Evolutionary conservation across 345 rosid genomes (phyloP).

Genomic region (Eucalyptus caleyi): DNA sequence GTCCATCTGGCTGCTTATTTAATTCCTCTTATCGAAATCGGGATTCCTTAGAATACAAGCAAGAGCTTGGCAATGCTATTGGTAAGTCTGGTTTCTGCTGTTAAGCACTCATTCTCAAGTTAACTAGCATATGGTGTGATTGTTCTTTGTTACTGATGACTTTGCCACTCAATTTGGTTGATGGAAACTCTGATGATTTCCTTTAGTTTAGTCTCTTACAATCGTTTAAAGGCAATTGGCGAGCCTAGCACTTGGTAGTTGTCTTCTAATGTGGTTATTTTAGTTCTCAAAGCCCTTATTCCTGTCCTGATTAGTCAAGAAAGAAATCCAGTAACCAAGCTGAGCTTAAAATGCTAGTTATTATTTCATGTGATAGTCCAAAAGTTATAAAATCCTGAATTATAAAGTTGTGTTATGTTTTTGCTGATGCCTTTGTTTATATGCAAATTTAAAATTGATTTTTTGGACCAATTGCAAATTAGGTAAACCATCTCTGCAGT

Average conservation of each 20-base stretch:
- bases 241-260: background rate
- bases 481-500: background rate
- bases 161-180: background rate
- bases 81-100: slow-evolving; percentile 31
- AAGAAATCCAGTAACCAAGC: background rate
- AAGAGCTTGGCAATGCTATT: slow-evolving; percentile 94
- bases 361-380: background rate
- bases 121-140: background rate
- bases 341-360: background rate
- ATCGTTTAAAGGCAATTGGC: background rate
- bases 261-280: background rate
- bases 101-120: background rate
- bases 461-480: background rate
- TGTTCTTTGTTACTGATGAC: background rate
- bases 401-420: background rate
- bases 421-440: background rate
- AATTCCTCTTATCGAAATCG: slow-evolving; percentile 82
- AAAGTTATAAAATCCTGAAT: background rate
- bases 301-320: background rate
- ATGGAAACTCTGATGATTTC: background rate
- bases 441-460: background rate
- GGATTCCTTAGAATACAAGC: slow-evolving; percentile 78
- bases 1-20: slow-evolving; percentile 70
- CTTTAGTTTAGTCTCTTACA: background rate
- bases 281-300: background rate